Evolutionary conservation across 2,329 filamentous ascomycete species (phyloP), one percentile per base, ranked within the genome.

Genomic region (Pseudocercospora eumusae): DNA sequence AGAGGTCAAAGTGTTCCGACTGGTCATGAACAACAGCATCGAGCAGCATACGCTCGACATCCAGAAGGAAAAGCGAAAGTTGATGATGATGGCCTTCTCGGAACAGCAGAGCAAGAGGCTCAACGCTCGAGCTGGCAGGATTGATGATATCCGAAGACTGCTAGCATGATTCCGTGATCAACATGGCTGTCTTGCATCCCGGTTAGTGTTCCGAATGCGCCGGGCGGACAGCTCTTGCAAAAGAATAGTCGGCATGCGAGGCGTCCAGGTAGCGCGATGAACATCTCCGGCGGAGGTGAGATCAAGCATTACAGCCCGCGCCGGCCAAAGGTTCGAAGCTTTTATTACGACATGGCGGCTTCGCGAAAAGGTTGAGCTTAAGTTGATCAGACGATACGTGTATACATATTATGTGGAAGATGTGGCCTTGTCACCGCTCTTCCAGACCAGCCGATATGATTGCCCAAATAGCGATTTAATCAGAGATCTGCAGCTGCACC

Each of bases 21-120:
- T 96, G 9, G 85, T 96, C 1, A 89, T 96, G 78, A 89, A 96
- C 69, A 84, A 82, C 0, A 90, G 85, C 7, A 86, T 96, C 4
- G 93, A 96, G 75, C 90, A 96, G 74, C 82, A 87, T 0, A 92
- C 96, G 20, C 78, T 96, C 40, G 83, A 86, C 18, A 87, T 96
- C 52, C 92, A 96, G 75, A 81, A 84, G 42, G 86, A 89, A 69
- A 96, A 96, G 81, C 83, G 92, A 44, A 83, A 88, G 70, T 77
- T 96, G 31, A 91, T 95, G 74, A 85, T 82, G 36, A 84, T 90
- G 70, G 91, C 92, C 0, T 95, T 96, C 77, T 84, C 87, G 62
- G 92, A 96, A 77, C 90, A 88, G 69, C 73, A 74, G 62, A 77
- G 76, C 4, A 82, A 83, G 65, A 76, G 73, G 63, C 73, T 80